These are phyloP conservation scores for Plasmodium cynomolgi DNA, from an alignment of 169 alveolate genomes.

Conservation along the genomic window DNA sequence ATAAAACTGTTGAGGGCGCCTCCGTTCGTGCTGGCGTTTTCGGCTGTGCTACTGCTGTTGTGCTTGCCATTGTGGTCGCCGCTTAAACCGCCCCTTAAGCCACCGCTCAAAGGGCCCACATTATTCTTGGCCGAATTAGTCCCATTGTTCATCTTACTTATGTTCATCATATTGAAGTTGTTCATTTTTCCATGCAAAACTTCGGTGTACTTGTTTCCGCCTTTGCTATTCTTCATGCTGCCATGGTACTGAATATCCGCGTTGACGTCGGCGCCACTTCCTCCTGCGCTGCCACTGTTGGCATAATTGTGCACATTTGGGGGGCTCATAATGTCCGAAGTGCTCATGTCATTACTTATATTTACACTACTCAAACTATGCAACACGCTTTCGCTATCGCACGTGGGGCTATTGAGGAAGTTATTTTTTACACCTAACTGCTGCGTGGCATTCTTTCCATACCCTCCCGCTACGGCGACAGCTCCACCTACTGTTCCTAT, in stretches of 20 bases:
- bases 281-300: background rate
- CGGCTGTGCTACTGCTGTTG: background rate
- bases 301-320: background rate
- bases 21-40: background rate
- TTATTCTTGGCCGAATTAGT: background rate
- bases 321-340: background rate
- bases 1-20: background rate
- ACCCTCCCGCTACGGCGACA: background rate
- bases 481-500: background rate
- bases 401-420: slow-evolving; percentile 3
- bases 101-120: background rate
- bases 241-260: background rate
- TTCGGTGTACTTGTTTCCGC: background rate
- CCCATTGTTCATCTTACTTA: background rate
- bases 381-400: slow-evolving; percentile 14
- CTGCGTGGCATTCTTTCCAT: slow-evolving; percentile 4
- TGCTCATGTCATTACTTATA: background rate
- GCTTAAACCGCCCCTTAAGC: background rate
- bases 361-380: background rate
- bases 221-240: slow-evolving; percentile 6
- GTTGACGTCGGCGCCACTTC: background rate
- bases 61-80: background rate
- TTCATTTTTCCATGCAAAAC: slow-evolving; percentile 12
- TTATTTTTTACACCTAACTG: slow-evolving; percentile 34
- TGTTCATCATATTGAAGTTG: background rate